Base-by-base conservation (phyloP, 2,329 filamentous ascomycete genomes). In the Monilinia laxa region DNA sequence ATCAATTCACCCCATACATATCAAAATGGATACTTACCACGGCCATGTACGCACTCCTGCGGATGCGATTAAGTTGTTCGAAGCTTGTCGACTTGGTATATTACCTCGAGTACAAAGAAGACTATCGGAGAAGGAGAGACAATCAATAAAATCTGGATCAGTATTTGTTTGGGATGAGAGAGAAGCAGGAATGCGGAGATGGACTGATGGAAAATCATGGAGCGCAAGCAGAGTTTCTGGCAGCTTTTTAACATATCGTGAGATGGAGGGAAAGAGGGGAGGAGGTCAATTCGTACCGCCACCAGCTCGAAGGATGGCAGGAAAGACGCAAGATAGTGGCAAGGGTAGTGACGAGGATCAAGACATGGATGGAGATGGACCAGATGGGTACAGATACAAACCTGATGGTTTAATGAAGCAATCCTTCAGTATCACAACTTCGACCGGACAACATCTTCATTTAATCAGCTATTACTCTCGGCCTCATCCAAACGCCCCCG, bases 151-250 rank as follows among this genome's bases (percentile, higher is more conserved):
- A 75, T 97, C 94, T 0, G 95, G 95, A 54, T 99, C 95, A 0
- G 94, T 99, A 4, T 99, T 98, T 75, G 95, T 99, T n/a, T 99
- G 95, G 95, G 95, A 99, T 78, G 95, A 99, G 82, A 85, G 94
- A 73, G 95, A 99, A 81, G 95, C 95, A 14, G 95, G 95, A 72
- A 99, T 99, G 95, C 86, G 95, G 75, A 85, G 95, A 78, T 99
- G 95, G 95, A 99, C 95, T 0, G 95, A 99, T 74, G 95, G 95
- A 66, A 99, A 99, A 79, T 98, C 94, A 47, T 99, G 95, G 95
- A 98, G 94, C 76, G 95, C 95, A 45, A 98, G 94, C 80, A 87
- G 95, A 70, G 95, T 99, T 0, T 98, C 94, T 0, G 95, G 95
- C 62, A 98, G 95, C 81, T 99, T 99, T 78, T 80, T 99, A 68